Percentiles rank a stretch among this genome's conserved stretches.
Evolutionary conservation across 2,329 filamentous ascomycete species (phyloP).

Genomic region (Cadophora sp.): DNA sequence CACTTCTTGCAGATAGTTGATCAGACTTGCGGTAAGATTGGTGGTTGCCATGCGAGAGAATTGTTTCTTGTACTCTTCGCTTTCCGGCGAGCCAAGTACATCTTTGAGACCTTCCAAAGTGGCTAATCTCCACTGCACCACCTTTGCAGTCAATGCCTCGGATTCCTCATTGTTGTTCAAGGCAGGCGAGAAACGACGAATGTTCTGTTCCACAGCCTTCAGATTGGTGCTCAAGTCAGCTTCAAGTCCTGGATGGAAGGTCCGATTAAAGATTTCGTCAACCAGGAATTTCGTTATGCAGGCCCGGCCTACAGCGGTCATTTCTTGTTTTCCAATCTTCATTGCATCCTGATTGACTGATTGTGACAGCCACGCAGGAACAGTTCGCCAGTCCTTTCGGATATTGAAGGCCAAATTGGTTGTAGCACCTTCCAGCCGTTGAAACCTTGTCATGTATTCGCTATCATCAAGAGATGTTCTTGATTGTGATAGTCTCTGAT

Average conservation of each 20-base stretch:
- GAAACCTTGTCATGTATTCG: slow-evolving; percentile 90
- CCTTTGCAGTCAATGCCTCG: slow-evolving; percentile 84
- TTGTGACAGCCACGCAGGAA: slow-evolving; percentile 80
- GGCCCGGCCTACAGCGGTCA: slow-evolving; percentile 93
- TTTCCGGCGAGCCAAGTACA: slow-evolving; percentile 68
- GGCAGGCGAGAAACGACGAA: slow-evolving; percentile 77
- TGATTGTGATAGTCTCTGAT: slow-evolving; percentile 93
- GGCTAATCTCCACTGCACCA: slow-evolving; percentile 91
- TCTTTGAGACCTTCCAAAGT: slow-evolving; percentile 90
- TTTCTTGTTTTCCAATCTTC: slow-evolving; percentile 90
- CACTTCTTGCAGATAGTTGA: slow-evolving; percentile 75
- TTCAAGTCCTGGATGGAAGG: slow-evolving; percentile 91
- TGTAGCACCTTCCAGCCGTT: slow-evolving; percentile 89
- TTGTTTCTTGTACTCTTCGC: slow-evolving; percentile 68
- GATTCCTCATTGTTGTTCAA: slow-evolving; percentile 84
- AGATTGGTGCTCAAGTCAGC: slow-evolving; percentile 76
- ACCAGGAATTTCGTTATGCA: slow-evolving; percentile 89
- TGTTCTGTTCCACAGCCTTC: slow-evolving; percentile 87
- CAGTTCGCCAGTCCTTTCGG: slow-evolving; percentile 86
- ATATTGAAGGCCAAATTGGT: slow-evolving; percentile 96
- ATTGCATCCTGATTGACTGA: slow-evolving; percentile 87
- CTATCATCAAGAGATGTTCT: slow-evolving; percentile 94
- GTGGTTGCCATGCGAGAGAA: slow-evolving; percentile 75
- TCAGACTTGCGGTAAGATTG: slow-evolving; percentile 72
- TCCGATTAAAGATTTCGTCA: slow-evolving; percentile 88